Base-by-base conservation (phyloP, 768 basidiomycete genomes). In the Boletus rex-veris region DNA sequence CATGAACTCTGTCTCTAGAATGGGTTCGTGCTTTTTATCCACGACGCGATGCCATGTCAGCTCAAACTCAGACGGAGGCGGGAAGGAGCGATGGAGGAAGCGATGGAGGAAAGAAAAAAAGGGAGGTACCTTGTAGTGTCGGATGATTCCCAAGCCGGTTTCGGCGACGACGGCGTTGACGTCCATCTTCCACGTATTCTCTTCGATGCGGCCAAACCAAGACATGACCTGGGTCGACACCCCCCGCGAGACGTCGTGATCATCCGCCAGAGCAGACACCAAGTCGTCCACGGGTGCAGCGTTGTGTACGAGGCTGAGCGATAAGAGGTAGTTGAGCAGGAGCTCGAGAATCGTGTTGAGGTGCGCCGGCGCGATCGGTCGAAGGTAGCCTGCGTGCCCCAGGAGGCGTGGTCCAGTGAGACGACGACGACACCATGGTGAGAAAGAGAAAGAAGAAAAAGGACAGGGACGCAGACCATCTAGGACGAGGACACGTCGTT, bases 131-230 rank as follows among this genome's bases (percentile, higher is more conserved):
- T 75, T 80, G 65, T 86, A 70, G 18, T 77, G 74, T 40, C 85
- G 75, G 50, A 98, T 70, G 24, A 95, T 74, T 0, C 86, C 86
- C 47, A 90, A 59, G 1, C 95, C 96, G 15, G 96, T 73, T 65
- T 95, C 86, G 55, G 75, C 81, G 7, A 94, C 79, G 15, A 90
- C 73, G 3, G 74, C 75, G 6, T 74, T 69, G 31, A 78, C 75
- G 51, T 93, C 78, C 78, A 89, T 81, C 39, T 66, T 76, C 91
- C 92, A 94, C 40, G 69, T 70, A 4, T 74, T 81, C 16, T 75
- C 74, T 15, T 70, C 62, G 5, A 86, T 68, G 5, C 75, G 72
- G 15, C 92, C 93, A 60, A 96, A 98, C 86, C 95, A 95, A 0
- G 72, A 65, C 75, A 97, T 82, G 26, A 93, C 77, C 64, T 92